Evolutionary conservation across 2,329 filamentous ascomycete genomes (phyloP).

Genomic region (Stachybotrys chartarum): DNA sequence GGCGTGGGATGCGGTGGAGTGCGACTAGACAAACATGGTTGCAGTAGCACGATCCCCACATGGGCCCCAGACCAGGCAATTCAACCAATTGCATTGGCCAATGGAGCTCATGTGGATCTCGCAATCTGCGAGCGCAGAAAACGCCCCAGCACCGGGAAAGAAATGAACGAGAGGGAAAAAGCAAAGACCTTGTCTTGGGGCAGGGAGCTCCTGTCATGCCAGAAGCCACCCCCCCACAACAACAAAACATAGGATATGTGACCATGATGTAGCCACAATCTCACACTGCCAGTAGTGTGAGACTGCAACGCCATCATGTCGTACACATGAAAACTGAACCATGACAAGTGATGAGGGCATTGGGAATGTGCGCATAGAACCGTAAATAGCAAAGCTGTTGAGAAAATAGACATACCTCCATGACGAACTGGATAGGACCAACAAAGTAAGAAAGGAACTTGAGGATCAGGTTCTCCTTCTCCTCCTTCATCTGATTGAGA

Average conservation of each 20-base stretch:
- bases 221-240: slow-evolving; percentile 2
- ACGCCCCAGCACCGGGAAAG: slow-evolving; percentile 15
- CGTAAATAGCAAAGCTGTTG: no score
- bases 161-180: neutral
- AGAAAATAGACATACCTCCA: slow-evolving; percentile 58
- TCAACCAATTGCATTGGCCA: slow-evolving; percentile 18
- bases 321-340: neutral
- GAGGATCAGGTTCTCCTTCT: slow-evolving; percentile 76
- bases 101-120: slow-evolving; percentile 24
- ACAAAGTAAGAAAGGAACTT: slow-evolving; percentile 82
- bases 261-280: neutral
- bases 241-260: neutral
- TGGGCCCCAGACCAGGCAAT: slow-evolving; percentile 11
- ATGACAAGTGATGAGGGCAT: neutral
- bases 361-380: neutral
- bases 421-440: slow-evolving; percentile 88
- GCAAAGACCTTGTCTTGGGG: neutral
- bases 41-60: slow-evolving; percentile 15
- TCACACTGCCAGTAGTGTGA: neutral
- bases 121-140: slow-evolving; percentile 21
- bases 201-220: neutral
- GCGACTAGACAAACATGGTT: slow-evolving; percentile 10
- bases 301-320: neutral
- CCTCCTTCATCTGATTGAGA: slow-evolving; percentile 85
- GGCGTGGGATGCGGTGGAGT: neutral